phyloP scores from a whole-genome alignment of 192 early-diverging fungal species.

The Thamnidium elegans region DNA sequence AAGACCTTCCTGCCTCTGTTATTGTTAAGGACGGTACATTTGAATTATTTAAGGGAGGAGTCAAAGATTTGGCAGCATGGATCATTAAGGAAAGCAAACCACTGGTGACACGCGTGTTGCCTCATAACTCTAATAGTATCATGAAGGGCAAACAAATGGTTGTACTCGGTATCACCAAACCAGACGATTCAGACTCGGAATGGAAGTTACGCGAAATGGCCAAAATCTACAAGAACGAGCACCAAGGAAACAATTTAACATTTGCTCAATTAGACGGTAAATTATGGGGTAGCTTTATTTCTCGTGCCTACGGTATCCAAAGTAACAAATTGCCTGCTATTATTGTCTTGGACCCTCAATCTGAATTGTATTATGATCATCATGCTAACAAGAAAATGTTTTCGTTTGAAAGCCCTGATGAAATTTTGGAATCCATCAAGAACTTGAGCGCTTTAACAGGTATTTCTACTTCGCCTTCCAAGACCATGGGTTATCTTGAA shows the following conservation, averaged over 20 bases:
- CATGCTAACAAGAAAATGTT: neutral
- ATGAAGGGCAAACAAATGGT: conserved; percentile 63
- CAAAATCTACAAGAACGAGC: conserved; percentile 28
- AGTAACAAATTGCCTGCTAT: conserved; percentile 14
- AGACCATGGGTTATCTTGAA: neutral
- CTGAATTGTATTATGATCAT: conserved; percentile 1
- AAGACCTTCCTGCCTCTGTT: conserved; percentile 45
- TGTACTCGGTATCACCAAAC: conserved; percentile 64
- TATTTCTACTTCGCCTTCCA: conserved; percentile 5
- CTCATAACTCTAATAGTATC: conserved; percentile 66
- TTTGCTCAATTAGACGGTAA: conserved; percentile 65
- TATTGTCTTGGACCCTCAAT: conserved; percentile 29
- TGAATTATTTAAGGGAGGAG: conserved; percentile 13
- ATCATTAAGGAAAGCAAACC: conserved; percentile 64
- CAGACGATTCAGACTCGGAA: conserved; percentile 22
- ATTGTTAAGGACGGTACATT: conserved; percentile 61
- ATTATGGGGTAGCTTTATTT: conserved; percentile 60
- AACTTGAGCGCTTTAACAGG: neutral
- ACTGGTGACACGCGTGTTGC: conserved; percentile 59
- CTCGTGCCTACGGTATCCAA: conserved; percentile 46
- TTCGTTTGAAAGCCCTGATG: neutral
- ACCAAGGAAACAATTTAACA: conserved; percentile 24
- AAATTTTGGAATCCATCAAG: neutral
- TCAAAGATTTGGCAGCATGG: conserved; percentile 49
- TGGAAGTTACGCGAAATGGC: conserved; percentile 33